Conservation (phyloP, 1,284 basidiomycete species). For the Naganishia liquefaciens region DNA sequence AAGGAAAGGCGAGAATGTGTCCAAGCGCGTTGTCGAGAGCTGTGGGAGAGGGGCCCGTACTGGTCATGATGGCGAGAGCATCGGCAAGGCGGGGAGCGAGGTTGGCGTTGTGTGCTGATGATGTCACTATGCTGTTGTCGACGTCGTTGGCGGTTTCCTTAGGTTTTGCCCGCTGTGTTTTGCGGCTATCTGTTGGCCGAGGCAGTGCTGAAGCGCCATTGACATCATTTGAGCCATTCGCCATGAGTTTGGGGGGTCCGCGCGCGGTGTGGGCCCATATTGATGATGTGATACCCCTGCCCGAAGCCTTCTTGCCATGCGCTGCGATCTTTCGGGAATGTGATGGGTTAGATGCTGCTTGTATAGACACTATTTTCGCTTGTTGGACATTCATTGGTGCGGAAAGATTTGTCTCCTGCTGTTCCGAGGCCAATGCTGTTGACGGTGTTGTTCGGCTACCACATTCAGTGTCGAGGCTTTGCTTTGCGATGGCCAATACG, state of each 20-base stretch:
- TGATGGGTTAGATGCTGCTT: neutral
- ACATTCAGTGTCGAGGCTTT: too few species aligned
- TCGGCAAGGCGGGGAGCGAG: conserved; percentile 10
- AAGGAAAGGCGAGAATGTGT: conserved; percentile 17
- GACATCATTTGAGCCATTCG: neutral
- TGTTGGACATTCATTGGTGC: too few species aligned
- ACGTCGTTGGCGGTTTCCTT: too few species aligned
- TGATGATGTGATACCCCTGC: conserved; percentile 2
- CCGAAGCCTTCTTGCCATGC: neutral
- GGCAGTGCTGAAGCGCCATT: neutral
- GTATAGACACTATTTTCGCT: too few species aligned
- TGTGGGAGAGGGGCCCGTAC: neutral
- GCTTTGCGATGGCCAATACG: neutral
- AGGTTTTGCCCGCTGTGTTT: neutral
- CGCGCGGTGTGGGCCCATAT: conserved; percentile 5
- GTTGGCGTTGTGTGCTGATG: neutral
- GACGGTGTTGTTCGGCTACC: too few species aligned
- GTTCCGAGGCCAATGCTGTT: too few species aligned
- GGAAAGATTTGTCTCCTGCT: too few species aligned
- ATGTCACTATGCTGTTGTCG: too few species aligned
- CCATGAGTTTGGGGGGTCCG: neutral
- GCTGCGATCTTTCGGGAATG: too few species aligned
- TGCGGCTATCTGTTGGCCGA: neutral
- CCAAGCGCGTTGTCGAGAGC: conserved; percentile 1
- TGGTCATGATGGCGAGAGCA: conserved; percentile 2